A percentile compares a stretch with the other conserved stretches of the same genome.
These are phyloP conservation scores for Fusarium nelsonii DNA, from an alignment of 2,329 filamentous ascomycete species.

Conservation along the genomic window DNA sequence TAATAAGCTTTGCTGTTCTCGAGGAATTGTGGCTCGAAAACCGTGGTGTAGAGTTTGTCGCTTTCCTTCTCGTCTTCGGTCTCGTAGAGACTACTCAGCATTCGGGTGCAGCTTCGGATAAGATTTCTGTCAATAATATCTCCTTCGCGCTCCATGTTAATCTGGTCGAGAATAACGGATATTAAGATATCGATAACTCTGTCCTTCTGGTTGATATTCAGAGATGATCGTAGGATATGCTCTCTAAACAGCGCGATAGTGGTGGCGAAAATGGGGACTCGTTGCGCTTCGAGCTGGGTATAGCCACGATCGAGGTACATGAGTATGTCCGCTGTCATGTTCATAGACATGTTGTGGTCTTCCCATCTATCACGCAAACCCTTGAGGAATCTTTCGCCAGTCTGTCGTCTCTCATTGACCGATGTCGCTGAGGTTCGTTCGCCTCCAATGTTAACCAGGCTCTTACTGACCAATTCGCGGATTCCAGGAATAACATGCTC, in stretches of 20 bases:
- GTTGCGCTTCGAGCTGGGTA: conserved; percentile 72
- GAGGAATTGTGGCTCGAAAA: conserved; percentile 85
- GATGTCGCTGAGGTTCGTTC: conserved; percentile 69
- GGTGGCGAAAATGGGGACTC: conserved; percentile 83
- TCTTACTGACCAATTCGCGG: conserved; percentile 75
- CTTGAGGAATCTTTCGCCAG: conserved; percentile 85
- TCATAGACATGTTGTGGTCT: conserved; percentile 92
- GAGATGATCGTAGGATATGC: conserved; percentile 76
- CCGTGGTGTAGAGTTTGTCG: conserved; percentile 84
- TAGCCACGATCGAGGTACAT: conserved; percentile 98
- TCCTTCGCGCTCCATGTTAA: conserved; percentile 91
- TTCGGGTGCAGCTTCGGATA: conserved; percentile 85
- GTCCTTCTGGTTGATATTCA: conserved; percentile 60
- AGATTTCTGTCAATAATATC: conserved; percentile 88
- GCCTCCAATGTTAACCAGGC: conserved; percentile 71
- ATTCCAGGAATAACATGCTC: conserved; percentile 79
- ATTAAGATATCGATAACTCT: conserved; percentile 81
- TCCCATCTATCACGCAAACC: conserved; percentile 84
- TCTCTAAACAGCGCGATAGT: conserved; percentile 92
- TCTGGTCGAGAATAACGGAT: conserved; percentile 87
- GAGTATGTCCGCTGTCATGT: conserved; percentile 94
- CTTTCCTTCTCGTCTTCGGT: conserved; percentile 80
- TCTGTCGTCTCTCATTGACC: conserved; percentile 81
- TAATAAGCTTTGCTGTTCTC: conserved; percentile 80
- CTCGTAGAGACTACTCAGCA: conserved; percentile 91